phyloP scores from a whole-genome alignment of 306 rosid species.

The Prunus fruticosa region DNA sequence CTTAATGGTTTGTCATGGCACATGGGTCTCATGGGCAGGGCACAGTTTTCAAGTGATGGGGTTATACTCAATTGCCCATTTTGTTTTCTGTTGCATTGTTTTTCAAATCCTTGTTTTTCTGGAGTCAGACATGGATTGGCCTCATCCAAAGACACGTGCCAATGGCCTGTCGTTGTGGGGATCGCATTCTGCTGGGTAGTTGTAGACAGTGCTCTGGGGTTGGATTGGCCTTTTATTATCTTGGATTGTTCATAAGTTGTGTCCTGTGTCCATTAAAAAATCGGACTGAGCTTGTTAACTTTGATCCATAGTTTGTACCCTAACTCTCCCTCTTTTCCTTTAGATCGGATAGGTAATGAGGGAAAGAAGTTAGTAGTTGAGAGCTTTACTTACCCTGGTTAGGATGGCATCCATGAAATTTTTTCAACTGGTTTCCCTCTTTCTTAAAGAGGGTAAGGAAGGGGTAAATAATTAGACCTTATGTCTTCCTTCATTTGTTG shows the following conservation, averaged over 20 bases:
- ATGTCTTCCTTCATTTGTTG: background rate
- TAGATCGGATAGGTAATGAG: no score
- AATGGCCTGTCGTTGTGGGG: constrained; percentile 12
- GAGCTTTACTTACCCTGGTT: background rate
- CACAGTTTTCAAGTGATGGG: constrained; percentile 22
- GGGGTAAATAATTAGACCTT: background rate
- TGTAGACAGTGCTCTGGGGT: constrained; percentile 1
- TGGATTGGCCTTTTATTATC: constrained; percentile 2
- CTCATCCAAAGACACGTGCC: background rate
- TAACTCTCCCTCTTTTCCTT: no score
- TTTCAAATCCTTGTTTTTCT: constrained; percentile 8
- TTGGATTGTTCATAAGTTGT: background rate
- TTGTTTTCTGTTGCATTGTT: constrained; percentile 23
- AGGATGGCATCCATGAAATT: background rate
- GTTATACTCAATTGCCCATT: constrained; percentile 12
- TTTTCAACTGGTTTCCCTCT: background rate
- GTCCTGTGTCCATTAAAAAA: background rate
- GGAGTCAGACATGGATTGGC: background rate
- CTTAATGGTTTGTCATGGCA: constrained; percentile 16
- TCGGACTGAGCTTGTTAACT: background rate
- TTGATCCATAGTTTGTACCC: no score
- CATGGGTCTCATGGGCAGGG: constrained; percentile 38
- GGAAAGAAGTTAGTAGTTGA: no score
- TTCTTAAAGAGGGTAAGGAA: background rate
- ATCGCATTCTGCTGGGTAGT: constrained; percentile 5